phyloP scores from a whole-genome alignment of 345 rosid species.

The Kandelia obovata region DNA sequence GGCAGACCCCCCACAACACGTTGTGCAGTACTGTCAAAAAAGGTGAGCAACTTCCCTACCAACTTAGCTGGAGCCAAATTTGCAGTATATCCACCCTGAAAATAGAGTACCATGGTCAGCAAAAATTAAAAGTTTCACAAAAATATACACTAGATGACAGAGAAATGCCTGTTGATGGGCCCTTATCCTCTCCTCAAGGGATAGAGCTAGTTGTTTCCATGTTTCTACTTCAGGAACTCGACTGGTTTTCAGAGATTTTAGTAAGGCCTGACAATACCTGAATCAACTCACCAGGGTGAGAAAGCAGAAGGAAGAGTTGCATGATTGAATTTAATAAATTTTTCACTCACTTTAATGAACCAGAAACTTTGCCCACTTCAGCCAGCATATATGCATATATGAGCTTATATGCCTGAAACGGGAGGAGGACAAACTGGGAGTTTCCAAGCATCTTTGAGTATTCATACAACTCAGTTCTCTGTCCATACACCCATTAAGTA shows the following conservation, averaged over 20 bases:
- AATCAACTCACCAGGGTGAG: slow-evolving; percentile 26
- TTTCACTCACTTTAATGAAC: slow-evolving; percentile 73
- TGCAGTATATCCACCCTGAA: slow-evolving; percentile 70
- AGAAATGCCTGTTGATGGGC: slow-evolving; percentile 64
- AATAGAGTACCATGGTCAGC: slow-evolving; percentile 10
- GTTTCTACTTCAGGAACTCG: slow-evolving; percentile 67
- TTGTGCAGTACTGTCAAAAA: slow-evolving; percentile 79
- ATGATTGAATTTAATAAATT: slow-evolving; percentile 1
- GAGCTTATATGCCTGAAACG: slow-evolving; percentile 94
- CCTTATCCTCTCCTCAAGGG: slow-evolving; percentile 73
- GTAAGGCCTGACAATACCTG: slow-evolving; percentile 74
- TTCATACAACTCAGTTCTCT: slow-evolving; percentile 98
- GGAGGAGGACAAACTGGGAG: slow-evolving; percentile 77
- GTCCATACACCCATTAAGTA: slow-evolving; percentile 34
- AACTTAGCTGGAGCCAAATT: slow-evolving; percentile 71
- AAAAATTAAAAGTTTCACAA: not conserved
- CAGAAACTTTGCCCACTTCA: slow-evolving; percentile 90
- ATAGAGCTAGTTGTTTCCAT: slow-evolving; percentile 52
- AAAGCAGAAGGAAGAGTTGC: slow-evolving; percentile 21
- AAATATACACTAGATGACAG: not conserved
- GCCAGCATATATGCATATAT: slow-evolving; percentile 94
- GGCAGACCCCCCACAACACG: slow-evolving; percentile 81
- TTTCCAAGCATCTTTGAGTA: slow-evolving; percentile 93
- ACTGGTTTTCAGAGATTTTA: slow-evolving; percentile 64
- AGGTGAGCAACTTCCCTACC: slow-evolving; percentile 70